Evolutionary conservation across 805 yeast species (phyloP), one percentile per base, ranked within the genome.

Genomic region (Candida endomychidarum): DNA sequence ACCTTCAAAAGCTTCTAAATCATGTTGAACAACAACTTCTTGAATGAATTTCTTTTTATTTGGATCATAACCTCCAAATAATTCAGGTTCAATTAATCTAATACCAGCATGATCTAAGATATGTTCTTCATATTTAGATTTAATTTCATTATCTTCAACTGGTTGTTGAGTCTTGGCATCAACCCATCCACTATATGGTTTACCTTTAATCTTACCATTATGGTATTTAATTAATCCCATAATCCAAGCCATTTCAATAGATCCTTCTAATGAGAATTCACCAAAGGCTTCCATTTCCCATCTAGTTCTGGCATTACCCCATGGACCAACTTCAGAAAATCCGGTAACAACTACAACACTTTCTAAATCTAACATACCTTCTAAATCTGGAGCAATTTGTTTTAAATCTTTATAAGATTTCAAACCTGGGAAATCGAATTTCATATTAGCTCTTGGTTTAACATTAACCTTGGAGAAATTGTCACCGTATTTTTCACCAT

Each of bases 251-350:
- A 93, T 90, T 73, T 93, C 99, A 60, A 93, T 84, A 60, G 96
- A 85, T 59, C 99, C 99, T 70, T 93, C 99, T 54, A 93, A 73
- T 8, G 97, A 90, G 70, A 93, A 93, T 60, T 86, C 88, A 57
- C 99, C 99, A 46, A 65, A 52, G 33, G 97, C 87, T 72, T 93
- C 99, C 96, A 93, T 93, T 70, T 93, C 98, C 99, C 99, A 93
- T 77, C 99, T 81, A 42, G 99, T 93, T 78, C 98, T 86, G 26
- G 99, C 71, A 64, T 90, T 89, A 79, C 99, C 99, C 96, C 97
- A 95, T 58, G 99, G 99, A 61, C 97, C 95, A 53, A 93, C 98
- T 72, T 93, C 99, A 49, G 96, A 75, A 73, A 91, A 93, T 70
- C 99, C 99, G 34, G 99, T 91, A 45, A 93, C 91, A 49, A 93